Base-by-base conservation (phyloP, 345 rosid species). In the Dovyalis caffra region DNA sequence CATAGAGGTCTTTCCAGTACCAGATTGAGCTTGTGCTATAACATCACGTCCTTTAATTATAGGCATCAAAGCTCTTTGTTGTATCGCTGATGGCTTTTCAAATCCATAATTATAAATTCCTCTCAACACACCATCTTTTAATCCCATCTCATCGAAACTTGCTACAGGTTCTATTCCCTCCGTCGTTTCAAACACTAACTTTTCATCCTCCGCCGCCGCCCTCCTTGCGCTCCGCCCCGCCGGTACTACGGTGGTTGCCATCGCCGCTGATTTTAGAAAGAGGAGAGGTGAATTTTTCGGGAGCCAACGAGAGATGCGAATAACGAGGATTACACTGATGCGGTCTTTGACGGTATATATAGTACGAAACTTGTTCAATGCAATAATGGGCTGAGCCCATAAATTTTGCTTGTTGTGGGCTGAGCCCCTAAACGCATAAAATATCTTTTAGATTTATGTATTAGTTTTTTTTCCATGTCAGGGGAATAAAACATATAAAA, bases 1-100 rank as follows among this genome's bases (percentile, higher is more conserved):
- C 99, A 95, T 90, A 64, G 98, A 91, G 70, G 97, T 91, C 78
- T 95, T 95, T 3, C 98, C 98, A 0, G 97, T 95, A 81, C 99
- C 99, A n/a, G 97, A 95, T 73, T 93, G 99, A 3, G 99, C 99
- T 82, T 95, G 98, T 4, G 99, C 98, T 32, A 95, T 95, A 11
- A 93, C 98, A 70, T 95, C 99, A 0, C 98, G 90, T 4, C 99
- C 98, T 74, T 86, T 88, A 49, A 95, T 85, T 57, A 95, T 91
- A 5, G 98, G 98, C 97, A 95, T 87, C 21, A 95, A 94, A 0
- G 98, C 98, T 29, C 98, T 87, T 83, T 93, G 98, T 68, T 95
- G 99, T 70, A 95, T 95, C 15, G 98, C 98, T 0, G 99, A 95
- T 0, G 98, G 98, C 80, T 93, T 95, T 87, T 90, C 96, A 79